Base-by-base conservation (phyloP, 2,329 filamentous ascomycete species). In the Lojkania enalia region DNA sequence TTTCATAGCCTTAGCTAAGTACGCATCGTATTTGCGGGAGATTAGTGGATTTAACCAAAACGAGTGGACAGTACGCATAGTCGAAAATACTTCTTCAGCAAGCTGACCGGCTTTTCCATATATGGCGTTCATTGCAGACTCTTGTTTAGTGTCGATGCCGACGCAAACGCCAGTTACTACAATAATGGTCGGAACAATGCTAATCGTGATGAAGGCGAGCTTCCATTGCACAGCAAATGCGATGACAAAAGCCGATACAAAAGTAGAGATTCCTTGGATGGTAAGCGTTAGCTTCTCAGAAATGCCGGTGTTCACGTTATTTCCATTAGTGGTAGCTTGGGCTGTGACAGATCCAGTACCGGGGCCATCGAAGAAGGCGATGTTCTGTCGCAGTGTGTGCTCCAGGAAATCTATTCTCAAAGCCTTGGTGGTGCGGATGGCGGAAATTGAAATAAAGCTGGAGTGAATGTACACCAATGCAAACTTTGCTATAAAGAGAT, bases 261-360 rank as follows among this genome's bases (percentile, higher is more conserved):
- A 97, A 1, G 63, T 66, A 2, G 65, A 67, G 4, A 65, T 18
- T 5, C 55, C 61, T 48, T 75, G 73, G 4, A 77, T 64, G 33
- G 72, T 73, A 23, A 76, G 66, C 3, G 71, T 71, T 3, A 75
- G 64, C 47, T 69, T 71, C 32, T 67, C 65, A 1, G 66, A 63
- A 35, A 99, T 90, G 44, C 90, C 92, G 55, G 95, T 91, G 69
- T 96, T 92, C 43, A 97, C 86, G 41, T 95, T 76, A 61, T 96
- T 96, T 33, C 90, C 95, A 67, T 97, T 92, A 9, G 91, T 86
- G 0, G 92, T 97, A 58, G 96, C 96, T 52, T 91, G 85, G 1
- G 91, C 96, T 0, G 91, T 96, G 49, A 97, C 88, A 71, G 96
- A 94, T 46, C 92, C 91, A 23, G 90, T 87, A 39, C 91, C 92